Base-by-base conservation (phyloP, 208 protist species). In the Balamuthia mandrillaris region DNA sequence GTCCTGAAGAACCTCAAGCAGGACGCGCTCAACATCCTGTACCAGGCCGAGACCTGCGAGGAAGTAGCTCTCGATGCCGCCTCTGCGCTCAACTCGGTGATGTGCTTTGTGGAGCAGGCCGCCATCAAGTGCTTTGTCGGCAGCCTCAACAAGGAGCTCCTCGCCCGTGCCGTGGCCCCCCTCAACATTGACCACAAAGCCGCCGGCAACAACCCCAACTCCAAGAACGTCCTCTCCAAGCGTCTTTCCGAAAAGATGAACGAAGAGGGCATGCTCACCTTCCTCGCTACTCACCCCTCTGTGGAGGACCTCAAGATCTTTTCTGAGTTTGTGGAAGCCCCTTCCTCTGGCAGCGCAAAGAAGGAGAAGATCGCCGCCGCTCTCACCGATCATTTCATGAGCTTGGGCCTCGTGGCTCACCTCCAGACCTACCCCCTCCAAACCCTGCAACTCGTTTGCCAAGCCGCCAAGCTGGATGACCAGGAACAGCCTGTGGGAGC, bases 301-400 rank as follows among this genome's bases (percentile, higher is more conserved):
- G 44, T 45, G 9, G 66, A 47, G 1, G 41, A 39, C 12, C 66
- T 77, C 66, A 54, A 77, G 66, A 27, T 33, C 41, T 39, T 77
- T 5, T n/a, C 66, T 12, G 66, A 77, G n/a, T 39, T 56, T 24
- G 49, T 77, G 18, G 66, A 77, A 10, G 37, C 33, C 18, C 33
- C 49, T n/a, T n/a, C 66, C 66, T 24, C 49, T 33, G 39, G 54
- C 44, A 77, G 33, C 42, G n/a, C n/a, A n/a, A 77, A 45, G 44
- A 77, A 77, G 66, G 54, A 45, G 66, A 77, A 77, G 66, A 39
- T 77, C 42, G 66, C 54, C n/a, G 66, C 49, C 10, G 66, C 66
- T 45, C 49, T 77, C 66, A 14, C 54, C 66, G 7, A 18, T 12
- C 39, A 63, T 27, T 49, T 83, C 56, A 42, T 68, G 56, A 52